A percentile compares a stretch with the other conserved stretches of the same genome.
phyloP scores from a whole-genome alignment of 768 basidiomycete species.

The Coprinellus micaceus region DNA sequence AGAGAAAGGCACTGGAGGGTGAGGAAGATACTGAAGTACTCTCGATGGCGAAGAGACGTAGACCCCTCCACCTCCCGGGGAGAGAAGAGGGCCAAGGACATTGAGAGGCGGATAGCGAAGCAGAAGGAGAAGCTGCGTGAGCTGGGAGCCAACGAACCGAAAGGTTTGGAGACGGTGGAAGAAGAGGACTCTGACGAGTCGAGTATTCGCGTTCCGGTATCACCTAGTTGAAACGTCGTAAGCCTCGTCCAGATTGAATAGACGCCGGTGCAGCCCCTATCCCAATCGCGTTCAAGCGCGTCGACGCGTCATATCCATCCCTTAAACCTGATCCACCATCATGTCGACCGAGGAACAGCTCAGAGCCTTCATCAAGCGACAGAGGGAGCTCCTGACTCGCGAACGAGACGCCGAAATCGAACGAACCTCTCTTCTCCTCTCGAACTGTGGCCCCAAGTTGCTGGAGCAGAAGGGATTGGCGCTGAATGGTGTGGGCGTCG shows the following conservation, averaged over 20 bases:
- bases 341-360: slow-evolving; percentile 1
- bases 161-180: too few species aligned
- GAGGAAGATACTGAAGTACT: slow-evolving; percentile 9
- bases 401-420: slow-evolving; percentile 88
- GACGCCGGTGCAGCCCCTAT: too few species aligned
- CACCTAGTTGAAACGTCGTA: too few species aligned
- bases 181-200: too few species aligned
- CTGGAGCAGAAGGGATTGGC: slow-evolving; percentile 89
- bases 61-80: background rate
- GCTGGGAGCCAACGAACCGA: background rate
- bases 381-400: slow-evolving; percentile 57
- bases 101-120: background rate
- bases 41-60: background rate
- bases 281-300: too few species aligned
- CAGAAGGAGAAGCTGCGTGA: background rate
- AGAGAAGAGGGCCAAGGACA: background rate
- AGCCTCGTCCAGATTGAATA: too few species aligned
- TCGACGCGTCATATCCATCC: too few species aligned
- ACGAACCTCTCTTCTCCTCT: slow-evolving; percentile 70
- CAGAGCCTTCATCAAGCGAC: slow-evolving; percentile 60
- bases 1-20: slow-evolving; percentile 2
- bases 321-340: too few species aligned
- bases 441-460: slow-evolving; percentile 77
- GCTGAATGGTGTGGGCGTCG: slow-evolving; percentile 66
- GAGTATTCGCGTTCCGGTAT: too few species aligned